Percentiles rank a stretch among this genome's conserved stretches.
Evolutionary conservation across 2,329 filamentous ascomycete species (phyloP).

Genomic region (Beauveria sp.): DNA sequence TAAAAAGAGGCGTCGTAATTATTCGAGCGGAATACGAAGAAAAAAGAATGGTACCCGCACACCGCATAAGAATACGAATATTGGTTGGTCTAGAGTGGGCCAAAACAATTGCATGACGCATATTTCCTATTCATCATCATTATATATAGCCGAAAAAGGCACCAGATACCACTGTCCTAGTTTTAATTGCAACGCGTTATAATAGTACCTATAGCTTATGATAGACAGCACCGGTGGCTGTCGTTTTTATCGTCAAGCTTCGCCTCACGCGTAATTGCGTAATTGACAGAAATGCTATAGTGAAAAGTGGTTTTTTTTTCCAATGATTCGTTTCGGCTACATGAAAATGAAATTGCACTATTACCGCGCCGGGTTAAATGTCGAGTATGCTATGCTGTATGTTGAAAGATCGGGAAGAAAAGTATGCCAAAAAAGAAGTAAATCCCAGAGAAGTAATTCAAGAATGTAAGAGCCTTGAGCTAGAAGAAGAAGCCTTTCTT

Average conservation of each 20-base stretch:
- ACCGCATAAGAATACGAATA: not conserved
- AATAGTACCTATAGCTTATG: not conserved
- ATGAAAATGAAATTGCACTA: not conserved
- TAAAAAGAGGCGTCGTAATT: not conserved
- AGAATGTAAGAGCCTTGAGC: not conserved
- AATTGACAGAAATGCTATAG: not conserved
- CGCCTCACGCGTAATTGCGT: not conserved
- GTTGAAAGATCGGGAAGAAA: not conserved
- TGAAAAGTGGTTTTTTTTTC: not conserved
- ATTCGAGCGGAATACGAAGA: not conserved
- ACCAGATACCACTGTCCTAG: not conserved
- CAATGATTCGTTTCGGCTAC: not conserved
- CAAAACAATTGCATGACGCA: conserved; percentile 1
- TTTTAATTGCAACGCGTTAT: not conserved
- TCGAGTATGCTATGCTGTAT: not conserved
- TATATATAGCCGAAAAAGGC: not conserved
- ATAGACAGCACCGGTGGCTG: not conserved
- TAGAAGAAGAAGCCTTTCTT: conserved; percentile 10
- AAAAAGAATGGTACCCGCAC: not conserved
- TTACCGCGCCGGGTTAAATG: not conserved
- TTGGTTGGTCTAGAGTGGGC: not conserved
- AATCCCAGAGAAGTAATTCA: not conserved
- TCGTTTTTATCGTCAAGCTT: not conserved
- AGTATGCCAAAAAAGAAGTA: not conserved
- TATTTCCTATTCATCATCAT: not conserved